Evolutionary conservation across 2,329 filamentous ascomycete genomes (phyloP).

Genomic region (Metarhizium rileyi): DNA sequence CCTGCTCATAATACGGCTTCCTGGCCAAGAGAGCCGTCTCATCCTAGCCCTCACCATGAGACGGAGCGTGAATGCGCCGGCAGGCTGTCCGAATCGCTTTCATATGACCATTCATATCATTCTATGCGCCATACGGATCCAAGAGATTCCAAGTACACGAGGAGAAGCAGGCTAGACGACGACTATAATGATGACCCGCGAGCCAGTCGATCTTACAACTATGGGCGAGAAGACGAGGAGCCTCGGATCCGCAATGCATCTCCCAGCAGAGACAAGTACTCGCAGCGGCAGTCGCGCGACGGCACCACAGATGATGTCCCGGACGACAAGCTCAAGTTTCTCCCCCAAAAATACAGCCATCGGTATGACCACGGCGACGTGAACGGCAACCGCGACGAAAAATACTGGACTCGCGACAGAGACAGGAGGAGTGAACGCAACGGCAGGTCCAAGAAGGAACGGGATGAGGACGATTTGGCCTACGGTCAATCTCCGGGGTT

Average conservation of each 20-base stretch:
- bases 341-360: constrained; percentile 39
- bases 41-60: constrained; percentile 23
- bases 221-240: constrained; percentile 10
- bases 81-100: constrained; percentile 24
- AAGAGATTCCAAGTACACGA: constrained; percentile 12
- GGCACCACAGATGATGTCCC: constrained; percentile 17
- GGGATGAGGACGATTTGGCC: constrained; percentile 37
- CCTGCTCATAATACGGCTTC: constrained; percentile 25
- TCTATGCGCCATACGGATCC: constrained; percentile 17
- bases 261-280: constrained; percentile 11
- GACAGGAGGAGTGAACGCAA: constrained; percentile 17
- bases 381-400: constrained; percentile 6
- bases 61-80: constrained; percentile 18
- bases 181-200: background rate
- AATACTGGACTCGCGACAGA: constrained; percentile 8
- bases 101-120: constrained; percentile 18
- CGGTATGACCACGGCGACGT: constrained; percentile 18
- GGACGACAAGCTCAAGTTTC: constrained; percentile 31
- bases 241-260: constrained; percentile 10
- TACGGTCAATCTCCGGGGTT: constrained; percentile 32
- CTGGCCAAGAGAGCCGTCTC: constrained; percentile 24
- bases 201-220: background rate
- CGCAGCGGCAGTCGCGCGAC: constrained; percentile 7
- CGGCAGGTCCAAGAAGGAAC: constrained; percentile 12
- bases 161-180: constrained; percentile 8